These are phyloP conservation scores for Aspergillus bertholletiae DNA, from an alignment of 495 filamentous ascomycete genomes.

Conservation along the genomic window DNA sequence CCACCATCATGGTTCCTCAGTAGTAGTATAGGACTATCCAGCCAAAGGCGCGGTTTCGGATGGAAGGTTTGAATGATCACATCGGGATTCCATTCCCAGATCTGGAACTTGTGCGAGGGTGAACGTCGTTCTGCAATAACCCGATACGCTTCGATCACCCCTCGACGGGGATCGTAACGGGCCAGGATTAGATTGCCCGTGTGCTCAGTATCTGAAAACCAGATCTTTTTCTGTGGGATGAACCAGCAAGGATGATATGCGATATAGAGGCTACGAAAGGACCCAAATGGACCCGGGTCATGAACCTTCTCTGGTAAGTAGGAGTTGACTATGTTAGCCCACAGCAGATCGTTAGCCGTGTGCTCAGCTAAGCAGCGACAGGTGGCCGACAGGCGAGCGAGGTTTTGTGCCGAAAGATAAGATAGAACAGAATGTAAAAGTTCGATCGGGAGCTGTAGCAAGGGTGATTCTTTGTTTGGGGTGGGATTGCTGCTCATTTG, in stretches of 20 bases:
- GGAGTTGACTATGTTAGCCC: slow-evolving; percentile 59
- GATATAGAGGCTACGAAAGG: slow-evolving; percentile 65
- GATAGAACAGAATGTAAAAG: slow-evolving; percentile 58
- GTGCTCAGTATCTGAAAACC: slow-evolving; percentile 73
- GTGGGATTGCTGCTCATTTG: background rate
- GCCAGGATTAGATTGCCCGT: slow-evolving; percentile 69
- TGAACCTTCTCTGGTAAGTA: slow-evolving; percentile 50
- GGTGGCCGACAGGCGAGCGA: slow-evolving; percentile 50
- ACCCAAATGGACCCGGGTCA: slow-evolving; percentile 53
- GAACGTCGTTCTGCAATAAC: slow-evolving; percentile 59
- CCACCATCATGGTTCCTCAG: slow-evolving; percentile 39
- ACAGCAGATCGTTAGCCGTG: slow-evolving; percentile 54
- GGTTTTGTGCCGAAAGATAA: slow-evolving; percentile 55
- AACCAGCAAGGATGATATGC: slow-evolving; percentile 83
- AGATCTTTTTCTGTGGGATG: slow-evolving; percentile 71
- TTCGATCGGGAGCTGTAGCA: slow-evolving; percentile 58
- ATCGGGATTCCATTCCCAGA: slow-evolving; percentile 62
- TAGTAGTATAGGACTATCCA: slow-evolving; percentile 66
- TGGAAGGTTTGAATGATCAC: slow-evolving; percentile 73
- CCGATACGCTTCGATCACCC: slow-evolving; percentile 79
- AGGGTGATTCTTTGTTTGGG: slow-evolving; percentile 6
- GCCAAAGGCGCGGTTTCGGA: slow-evolving; percentile 63
- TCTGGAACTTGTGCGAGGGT: slow-evolving; percentile 46
- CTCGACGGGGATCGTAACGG: slow-evolving; percentile 66
- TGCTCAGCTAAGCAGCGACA: slow-evolving; percentile 52